Evolutionary conservation across 192 early-diverging fungal genomes (phyloP).

Genomic region (Coemansia sp.): DNA sequence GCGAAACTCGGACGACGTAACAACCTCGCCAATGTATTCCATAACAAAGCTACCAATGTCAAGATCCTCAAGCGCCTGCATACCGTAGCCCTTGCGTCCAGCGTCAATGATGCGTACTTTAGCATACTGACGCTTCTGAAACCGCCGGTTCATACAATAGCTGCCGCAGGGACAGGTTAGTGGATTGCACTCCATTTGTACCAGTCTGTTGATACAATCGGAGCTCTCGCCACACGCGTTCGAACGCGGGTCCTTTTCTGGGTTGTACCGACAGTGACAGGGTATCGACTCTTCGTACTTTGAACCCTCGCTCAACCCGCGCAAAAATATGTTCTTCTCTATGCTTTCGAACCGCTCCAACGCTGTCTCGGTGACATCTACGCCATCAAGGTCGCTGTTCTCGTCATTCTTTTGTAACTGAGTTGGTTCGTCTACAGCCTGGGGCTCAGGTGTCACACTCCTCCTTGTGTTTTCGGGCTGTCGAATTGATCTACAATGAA

Average conservation of each 20-base stretch:
- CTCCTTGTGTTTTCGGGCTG: not conserved
- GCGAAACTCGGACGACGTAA: conserved; percentile 75
- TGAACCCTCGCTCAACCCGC: conserved; percentile 31
- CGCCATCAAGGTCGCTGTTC: conserved; percentile 21
- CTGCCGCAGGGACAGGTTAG: conserved; percentile 84
- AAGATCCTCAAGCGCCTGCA: conserved; percentile 69
- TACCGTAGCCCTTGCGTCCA: conserved; percentile 92
- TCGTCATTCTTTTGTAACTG: not conserved
- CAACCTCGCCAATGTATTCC: conserved; percentile 97
- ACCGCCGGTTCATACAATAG: conserved; percentile 88
- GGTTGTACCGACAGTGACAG: conserved; percentile 48
- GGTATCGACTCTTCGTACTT: conserved; percentile 49
- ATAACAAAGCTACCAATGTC: conserved; percentile 87
- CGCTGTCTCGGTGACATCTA: conserved; percentile 33
- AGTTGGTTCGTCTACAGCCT: not conserved
- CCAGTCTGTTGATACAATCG: conserved; percentile 89
- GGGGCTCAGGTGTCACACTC: conserved; percentile 9
- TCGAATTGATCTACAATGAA: not conserved
- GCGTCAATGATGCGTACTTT: conserved; percentile 84
- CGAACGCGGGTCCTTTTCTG: conserved; percentile 57
- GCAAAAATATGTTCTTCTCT: conserved; percentile 46
- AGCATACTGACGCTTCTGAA: conserved; percentile 83
- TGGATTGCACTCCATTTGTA: conserved; percentile 89
- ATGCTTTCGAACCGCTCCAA: conserved; percentile 29
- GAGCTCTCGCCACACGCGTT: conserved; percentile 86